Evolutionary conservation across 345 rosid species (phyloP), one percentile per base, ranked within the genome.

Genomic region (Microcos paniculata): DNA sequence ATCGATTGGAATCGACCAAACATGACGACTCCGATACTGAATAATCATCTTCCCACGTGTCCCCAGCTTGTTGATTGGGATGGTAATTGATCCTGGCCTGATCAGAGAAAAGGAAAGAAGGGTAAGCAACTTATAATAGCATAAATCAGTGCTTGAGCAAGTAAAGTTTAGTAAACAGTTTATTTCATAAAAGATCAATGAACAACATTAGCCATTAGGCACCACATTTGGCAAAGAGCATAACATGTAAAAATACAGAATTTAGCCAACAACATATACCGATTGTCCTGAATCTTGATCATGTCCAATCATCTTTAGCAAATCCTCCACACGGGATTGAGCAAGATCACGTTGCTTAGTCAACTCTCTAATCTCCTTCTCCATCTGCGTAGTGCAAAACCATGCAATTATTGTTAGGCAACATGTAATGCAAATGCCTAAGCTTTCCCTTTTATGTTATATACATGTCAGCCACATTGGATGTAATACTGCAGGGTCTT

Each of bases 301-400:
- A 74, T 83, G 81, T 62, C 81, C 88, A 76, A 93, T 83, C 90
- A 88, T 78, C 80, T 56, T 81, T 75, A 90, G 90, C 80, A 93
- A 84, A 83, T 96, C 94, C 80, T 92, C 83, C 56, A 92, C 82
- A 46, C 91, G 90, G 73, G 94, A 88, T 79, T 90, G 91, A 81
- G 96, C 94, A 81, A 85, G 89, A 90, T 96, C 95, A 74, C 96
- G 87, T 78, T 92, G 97, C 86, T 84, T 89, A 26, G 87, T 90
- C 84, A 93, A 80, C 64, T 90, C 98, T 78, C 76, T 86, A 42
- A 92, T 90, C 82, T 92, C 92, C 80, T 86, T 93, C 84, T 90
- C 98, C 97, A 96, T 85, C 99, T 96, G 86, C 82, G 72, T 31
- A 61, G 68, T 52, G 77, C 8, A 70, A 77, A 81, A 61, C 71